phyloP scores from a whole-genome alignment of 768 basidiomycete species.

The Dacryopinax spathularia region DNA sequence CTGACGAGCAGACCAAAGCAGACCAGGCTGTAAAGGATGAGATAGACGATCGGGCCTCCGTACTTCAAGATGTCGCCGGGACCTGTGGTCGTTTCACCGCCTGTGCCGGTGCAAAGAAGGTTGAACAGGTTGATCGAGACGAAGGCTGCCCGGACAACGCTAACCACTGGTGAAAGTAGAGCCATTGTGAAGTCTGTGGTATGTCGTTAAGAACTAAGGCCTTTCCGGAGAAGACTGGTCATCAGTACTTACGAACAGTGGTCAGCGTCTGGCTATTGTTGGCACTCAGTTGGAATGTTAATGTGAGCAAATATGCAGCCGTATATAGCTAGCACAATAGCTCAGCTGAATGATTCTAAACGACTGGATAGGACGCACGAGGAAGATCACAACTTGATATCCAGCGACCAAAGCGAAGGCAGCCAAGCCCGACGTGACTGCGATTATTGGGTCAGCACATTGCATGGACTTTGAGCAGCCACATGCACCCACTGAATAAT shows the following conservation, averaged over 20 bases:
- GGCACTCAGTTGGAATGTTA: slow-evolving; percentile 56
- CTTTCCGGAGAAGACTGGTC: neutral
- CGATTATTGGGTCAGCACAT: neutral
- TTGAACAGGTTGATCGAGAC: slow-evolving; percentile 70
- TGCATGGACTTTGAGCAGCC: neutral
- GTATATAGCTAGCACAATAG: slow-evolving; percentile 40
- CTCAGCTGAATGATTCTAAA: too few relatives aligned
- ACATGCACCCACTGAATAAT: slow-evolving; percentile 25
- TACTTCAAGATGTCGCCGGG: slow-evolving; percentile 44
- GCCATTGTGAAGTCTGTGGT: slow-evolving; percentile 49
- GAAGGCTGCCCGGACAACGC: slow-evolving; percentile 40
- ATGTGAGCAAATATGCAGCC: slow-evolving; percentile 50
- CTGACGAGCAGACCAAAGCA: slow-evolving; percentile 53
- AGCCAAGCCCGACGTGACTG: slow-evolving; percentile 45
- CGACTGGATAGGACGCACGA: slow-evolving; percentile 33
- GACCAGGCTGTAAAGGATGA: slow-evolving; percentile 44
- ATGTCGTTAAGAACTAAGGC: neutral
- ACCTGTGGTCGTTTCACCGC: slow-evolving; percentile 31
- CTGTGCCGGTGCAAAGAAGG: slow-evolving; percentile 45
- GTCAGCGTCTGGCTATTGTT: slow-evolving; percentile 41
- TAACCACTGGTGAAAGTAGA: neutral
- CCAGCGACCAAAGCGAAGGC: slow-evolving; percentile 61
- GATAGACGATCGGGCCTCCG: slow-evolving; percentile 63
- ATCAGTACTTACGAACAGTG: slow-evolving; percentile 35
- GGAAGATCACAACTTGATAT: slow-evolving; percentile 56